Evolutionary conservation across 2,329 filamentous ascomycete species (phyloP).

Genomic region (Chrysosphaeria jannelii): DNA sequence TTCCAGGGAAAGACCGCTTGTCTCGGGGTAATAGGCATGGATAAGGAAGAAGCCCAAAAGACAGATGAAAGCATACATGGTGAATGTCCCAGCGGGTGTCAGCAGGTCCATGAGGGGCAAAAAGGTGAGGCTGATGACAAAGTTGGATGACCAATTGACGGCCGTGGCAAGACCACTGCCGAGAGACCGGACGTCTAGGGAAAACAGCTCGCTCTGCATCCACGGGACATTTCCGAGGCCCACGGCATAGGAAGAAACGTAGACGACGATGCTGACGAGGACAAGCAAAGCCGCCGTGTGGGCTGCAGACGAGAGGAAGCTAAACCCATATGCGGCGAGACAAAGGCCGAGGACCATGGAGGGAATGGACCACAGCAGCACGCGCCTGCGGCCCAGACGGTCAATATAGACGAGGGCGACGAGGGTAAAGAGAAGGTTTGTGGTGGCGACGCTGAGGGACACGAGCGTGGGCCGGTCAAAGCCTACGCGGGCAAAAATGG

Average conservation of each 20-base stretch:
- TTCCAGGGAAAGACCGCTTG: conserved; percentile 51
- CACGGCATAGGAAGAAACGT: conserved; percentile 61
- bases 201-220: conserved; percentile 87
- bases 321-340: conserved; percentile 41
- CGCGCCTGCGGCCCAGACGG: conserved; percentile 44
- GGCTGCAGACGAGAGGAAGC: too few species aligned
- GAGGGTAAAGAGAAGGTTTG: conserved; percentile 58
- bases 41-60: conserved; percentile 32
- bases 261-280: conserved; percentile 46
- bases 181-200: conserved; percentile 38
- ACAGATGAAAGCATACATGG: conserved; percentile 48
- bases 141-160: conserved; percentile 72
- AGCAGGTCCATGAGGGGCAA: conserved; percentile 58
- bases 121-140: conserved; percentile 62
- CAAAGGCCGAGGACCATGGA: conserved; percentile 52
- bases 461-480: conserved; percentile 56
- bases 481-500: conserved; percentile 48
- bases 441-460: conserved; percentile 46
- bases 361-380: conserved; percentile 57
- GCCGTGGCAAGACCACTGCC: conserved; percentile 47
- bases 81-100: conserved; percentile 49
- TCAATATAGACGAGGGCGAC: conserved; percentile 50
- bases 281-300: conserved; percentile 31
- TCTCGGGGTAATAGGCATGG: conserved; percentile 62
- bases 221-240: conserved; percentile 82